phyloP scores from a whole-genome alignment of 2,329 filamentous ascomycete species.

The Hymenoscyphus salicellus region DNA sequence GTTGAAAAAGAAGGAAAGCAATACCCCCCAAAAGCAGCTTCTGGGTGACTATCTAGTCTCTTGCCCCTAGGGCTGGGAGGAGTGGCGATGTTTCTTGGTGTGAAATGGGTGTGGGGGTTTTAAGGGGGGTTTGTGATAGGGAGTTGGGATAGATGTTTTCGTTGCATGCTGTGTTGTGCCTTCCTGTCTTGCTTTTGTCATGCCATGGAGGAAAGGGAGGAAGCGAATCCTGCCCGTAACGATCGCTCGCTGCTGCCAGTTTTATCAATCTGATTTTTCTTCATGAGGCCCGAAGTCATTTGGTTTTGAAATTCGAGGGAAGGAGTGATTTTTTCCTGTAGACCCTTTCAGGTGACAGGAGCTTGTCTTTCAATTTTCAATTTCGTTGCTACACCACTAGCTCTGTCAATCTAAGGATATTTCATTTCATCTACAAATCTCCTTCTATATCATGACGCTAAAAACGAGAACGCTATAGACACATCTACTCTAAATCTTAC shows the following conservation, averaged over 20 bases:
- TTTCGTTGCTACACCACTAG: too few relatives aligned
- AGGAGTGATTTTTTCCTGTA: neutral
- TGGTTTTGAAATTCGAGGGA: too few relatives aligned
- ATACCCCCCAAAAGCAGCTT: neutral
- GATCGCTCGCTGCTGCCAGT: too few relatives aligned
- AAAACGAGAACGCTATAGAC: neutral
- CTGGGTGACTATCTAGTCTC: neutral
- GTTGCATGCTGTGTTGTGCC: too few relatives aligned
- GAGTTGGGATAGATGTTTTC: too few relatives aligned
- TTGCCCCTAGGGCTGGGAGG: neutral
- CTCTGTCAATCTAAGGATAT: neutral
- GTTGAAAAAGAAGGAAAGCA: neutral
- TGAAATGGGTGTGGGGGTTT: neutral
- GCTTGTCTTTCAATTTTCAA: too few relatives aligned
- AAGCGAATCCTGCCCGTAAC: too few relatives aligned
- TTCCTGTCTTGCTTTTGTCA: too few relatives aligned
- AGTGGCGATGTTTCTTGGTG: neutral
- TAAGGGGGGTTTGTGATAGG: neutral
- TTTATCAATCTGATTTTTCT: too few relatives aligned
- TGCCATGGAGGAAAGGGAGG: too few relatives aligned
- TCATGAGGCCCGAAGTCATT: too few relatives aligned
- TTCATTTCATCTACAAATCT: neutral
- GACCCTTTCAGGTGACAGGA: too few relatives aligned
- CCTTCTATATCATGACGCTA: neutral
- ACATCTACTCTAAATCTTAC: conserved; percentile 23